A percentile compares a stretch with the other conserved stretches of the same genome.
These are phyloP conservation scores for Trypanosoma theileri DNA, from an alignment of 208 protist genomes.

Conservation along the genomic window DNA sequence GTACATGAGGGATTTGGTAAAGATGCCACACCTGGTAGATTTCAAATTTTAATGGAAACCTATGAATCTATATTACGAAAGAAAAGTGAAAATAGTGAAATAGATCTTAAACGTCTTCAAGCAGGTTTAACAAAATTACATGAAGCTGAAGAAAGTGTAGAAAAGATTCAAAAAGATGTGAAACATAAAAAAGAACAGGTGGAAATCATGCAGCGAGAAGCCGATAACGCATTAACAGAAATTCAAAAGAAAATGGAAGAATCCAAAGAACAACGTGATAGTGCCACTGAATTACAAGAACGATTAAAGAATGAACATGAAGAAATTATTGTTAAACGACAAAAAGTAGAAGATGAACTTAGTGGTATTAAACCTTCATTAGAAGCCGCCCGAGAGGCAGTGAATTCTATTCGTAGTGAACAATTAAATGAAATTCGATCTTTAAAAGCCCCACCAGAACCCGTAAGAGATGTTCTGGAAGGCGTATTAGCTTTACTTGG, in stretches of 20 bases:
- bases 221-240: conserved; percentile 91
- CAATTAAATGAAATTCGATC: conserved; percentile 96
- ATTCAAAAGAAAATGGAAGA: conserved; percentile 95
- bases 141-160: conserved; percentile 92
- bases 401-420: conserved; percentile 92
- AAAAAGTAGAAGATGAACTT: conserved; percentile 92
- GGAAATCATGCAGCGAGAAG: conserved; percentile 92
- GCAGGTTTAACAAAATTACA: conserved; percentile 94
- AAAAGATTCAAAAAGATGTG: conserved; percentile 89
- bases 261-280: conserved; percentile 90
- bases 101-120: conserved; percentile 80
- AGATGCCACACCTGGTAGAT: conserved; percentile 80
- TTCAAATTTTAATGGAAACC: conserved; percentile 81
- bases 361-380: conserved; percentile 93
- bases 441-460: conserved; percentile 92
- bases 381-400: conserved; percentile 92
- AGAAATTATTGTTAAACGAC: conserved; percentile 74
- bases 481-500: conserved; percentile 96
- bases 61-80: conserved; percentile 74
- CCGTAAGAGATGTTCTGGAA: conserved; percentile 95
- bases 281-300: conserved; percentile 86
- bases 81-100: conserved; percentile 76
- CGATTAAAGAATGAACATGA: conserved; percentile 90
- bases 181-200: conserved; percentile 86
- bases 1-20: conserved; percentile 75